Conservation (phyloP, 2,329 filamentous ascomycete species). For the Blastomyces silverae region DNA sequence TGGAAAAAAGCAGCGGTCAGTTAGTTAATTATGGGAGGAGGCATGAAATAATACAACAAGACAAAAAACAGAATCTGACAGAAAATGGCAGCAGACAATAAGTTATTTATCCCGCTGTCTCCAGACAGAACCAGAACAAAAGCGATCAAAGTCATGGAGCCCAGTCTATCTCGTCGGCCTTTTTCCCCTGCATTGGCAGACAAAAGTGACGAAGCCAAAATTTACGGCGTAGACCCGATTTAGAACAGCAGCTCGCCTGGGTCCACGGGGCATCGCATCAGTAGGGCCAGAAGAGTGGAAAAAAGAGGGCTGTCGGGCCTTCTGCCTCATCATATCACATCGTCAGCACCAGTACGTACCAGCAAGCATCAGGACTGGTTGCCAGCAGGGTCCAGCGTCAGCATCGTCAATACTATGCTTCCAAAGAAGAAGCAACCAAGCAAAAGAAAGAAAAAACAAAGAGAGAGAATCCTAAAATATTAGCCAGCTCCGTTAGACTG, state of each 20-base stretch:
- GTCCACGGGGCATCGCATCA: conserved; percentile 18
- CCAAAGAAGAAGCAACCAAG: not conserved
- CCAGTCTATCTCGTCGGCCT: not conserved
- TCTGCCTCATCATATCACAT: conserved; percentile 7
- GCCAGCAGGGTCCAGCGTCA: not conserved
- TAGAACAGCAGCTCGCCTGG: conserved; percentile 12
- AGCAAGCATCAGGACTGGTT: not conserved
- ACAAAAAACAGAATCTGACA: not conserved
- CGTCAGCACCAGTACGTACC: not conserved
- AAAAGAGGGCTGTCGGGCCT: conserved; percentile 1
- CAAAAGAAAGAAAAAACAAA: not conserved
- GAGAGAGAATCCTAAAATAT: not conserved
- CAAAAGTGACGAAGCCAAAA: not conserved
- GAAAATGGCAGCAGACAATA: conserved; percentile 10
- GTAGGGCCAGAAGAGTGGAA: conserved; percentile 10
- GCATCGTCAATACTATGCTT: conserved; percentile 4
- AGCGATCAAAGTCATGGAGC: conserved; percentile 9
- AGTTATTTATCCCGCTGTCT: conserved; percentile 12
- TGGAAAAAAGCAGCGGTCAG: not conserved
- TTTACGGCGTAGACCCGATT: not conserved
- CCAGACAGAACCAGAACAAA: conserved; percentile 11
- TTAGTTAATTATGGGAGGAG: not conserved
- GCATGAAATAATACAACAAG: not conserved
- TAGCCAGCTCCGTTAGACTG: conserved; percentile 5
- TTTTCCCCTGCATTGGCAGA: conserved; percentile 7